Evolutionary conservation across 2,329 filamentous ascomycete species (phyloP).

Genomic region (Falciphora oryzae): DNA sequence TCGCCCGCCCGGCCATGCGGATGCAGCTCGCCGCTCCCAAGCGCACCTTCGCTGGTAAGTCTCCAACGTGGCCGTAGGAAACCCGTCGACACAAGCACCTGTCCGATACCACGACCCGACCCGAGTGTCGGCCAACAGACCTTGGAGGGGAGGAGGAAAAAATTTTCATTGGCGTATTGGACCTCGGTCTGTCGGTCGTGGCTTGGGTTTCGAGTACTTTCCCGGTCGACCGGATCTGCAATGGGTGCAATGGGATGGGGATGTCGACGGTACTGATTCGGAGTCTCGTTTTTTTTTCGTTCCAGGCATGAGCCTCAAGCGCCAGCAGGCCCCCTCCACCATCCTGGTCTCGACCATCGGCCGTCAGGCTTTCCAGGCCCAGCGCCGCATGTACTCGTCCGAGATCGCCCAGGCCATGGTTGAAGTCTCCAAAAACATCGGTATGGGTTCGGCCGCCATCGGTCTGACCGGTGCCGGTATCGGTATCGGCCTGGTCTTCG

Average conservation of each 20-base stretch:
- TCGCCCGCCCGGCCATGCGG: constrained; percentile 69
- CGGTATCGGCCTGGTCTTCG: constrained; percentile 93
- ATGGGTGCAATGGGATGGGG: neutral
- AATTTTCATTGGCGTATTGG: neutral
- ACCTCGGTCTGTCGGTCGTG: neutral
- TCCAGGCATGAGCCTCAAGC: constrained; percentile 47
- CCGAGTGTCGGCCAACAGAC: neutral
- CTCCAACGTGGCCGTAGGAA: neutral
- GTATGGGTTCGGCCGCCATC: constrained; percentile 85
- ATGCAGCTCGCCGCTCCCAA: constrained; percentile 61
- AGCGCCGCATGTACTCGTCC: constrained; percentile 73
- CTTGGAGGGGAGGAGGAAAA: neutral
- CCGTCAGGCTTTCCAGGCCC: constrained; percentile 49
- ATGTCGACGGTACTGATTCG: constrained; percentile 13
- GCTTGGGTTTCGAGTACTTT: neutral
- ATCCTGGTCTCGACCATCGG: constrained; percentile 57
- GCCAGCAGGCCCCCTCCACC: constrained; percentile 62
- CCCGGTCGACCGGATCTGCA: neutral
- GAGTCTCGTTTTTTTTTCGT: constrained; percentile 12
- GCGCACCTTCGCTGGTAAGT: constrained; percentile 71
- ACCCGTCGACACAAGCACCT: neutral
- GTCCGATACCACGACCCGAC: neutral
- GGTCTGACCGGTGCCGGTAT: constrained; percentile 91
- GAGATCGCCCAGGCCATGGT: constrained; percentile 85
- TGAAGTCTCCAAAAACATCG: constrained; percentile 85